phyloP scores from a whole-genome alignment of 352 stramenopile species.

The Pythium periplocum region DNA sequence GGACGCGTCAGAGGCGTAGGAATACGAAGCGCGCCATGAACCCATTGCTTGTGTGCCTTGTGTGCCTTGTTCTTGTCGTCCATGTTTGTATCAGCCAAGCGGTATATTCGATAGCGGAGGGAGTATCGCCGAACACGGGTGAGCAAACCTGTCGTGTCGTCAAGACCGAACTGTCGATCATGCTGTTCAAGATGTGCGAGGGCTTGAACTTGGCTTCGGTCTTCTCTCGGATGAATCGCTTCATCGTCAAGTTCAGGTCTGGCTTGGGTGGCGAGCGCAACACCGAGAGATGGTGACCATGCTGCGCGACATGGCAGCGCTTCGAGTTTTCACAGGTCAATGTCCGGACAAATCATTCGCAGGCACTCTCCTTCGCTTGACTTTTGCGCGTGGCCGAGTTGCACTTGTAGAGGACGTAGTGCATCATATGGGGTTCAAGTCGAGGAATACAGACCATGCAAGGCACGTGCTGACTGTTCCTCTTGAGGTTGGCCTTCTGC shows the following conservation, averaged over 20 bases:
- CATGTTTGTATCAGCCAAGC: constrained; percentile 5
- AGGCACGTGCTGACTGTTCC: constrained; percentile 3
- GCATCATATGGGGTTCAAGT: background rate
- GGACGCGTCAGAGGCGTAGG: constrained; percentile 1
- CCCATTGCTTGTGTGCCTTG: no score
- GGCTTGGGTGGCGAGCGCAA: background rate
- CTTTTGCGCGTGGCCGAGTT: background rate
- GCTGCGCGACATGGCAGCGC: background rate
- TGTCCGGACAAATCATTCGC: constrained; percentile 3
- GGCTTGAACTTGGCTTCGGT: constrained; percentile 2
- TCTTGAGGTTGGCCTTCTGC: constrained; percentile 5
- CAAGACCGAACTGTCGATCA: constrained; percentile 5
- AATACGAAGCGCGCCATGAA: no score
- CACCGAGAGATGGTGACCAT: background rate
- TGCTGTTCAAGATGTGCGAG: constrained; percentile 7
- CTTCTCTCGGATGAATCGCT: constrained; percentile 8
- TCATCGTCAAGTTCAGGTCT: constrained; percentile 6
- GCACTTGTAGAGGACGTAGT: constrained; percentile 8
- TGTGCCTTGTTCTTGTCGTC: background rate
- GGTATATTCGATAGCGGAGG: constrained; percentile 2
- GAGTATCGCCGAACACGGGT: background rate
- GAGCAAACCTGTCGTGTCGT: background rate
- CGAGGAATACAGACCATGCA: constrained; percentile 2
- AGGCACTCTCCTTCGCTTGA: background rate
- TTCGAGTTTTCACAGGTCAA: constrained; percentile 1